Evolutionary conservation across 441 rosid genomes (phyloP).

Genomic region (Jatropha podagrica): DNA sequence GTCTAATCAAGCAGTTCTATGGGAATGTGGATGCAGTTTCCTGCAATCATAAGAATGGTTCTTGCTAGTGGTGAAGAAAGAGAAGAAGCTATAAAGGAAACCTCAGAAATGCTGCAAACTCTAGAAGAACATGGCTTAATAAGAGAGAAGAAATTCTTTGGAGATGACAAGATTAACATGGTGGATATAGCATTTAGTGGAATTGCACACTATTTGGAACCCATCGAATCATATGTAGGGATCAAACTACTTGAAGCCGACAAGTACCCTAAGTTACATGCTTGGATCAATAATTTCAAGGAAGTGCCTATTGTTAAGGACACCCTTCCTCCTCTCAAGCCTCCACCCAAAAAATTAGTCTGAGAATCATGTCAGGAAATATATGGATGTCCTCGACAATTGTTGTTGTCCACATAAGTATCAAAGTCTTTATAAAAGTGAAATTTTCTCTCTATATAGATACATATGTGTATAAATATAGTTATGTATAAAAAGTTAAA

Average conservation of each 20-base stretch:
- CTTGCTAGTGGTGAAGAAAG: constrained; percentile 20
- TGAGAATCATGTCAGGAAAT: too few relatives aligned
- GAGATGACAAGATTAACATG: constrained; percentile 24
- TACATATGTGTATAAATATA: too few relatives aligned
- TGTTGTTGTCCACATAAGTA: too few relatives aligned
- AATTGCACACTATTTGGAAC: constrained; percentile 21
- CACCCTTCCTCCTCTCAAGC: constrained; percentile 27
- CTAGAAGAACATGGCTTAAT: constrained; percentile 27
- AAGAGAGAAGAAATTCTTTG: constrained; percentile 24
- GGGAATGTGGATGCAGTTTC: background rate
- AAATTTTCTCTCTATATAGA: too few relatives aligned
- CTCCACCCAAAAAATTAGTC: too few relatives aligned
- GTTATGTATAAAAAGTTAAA: too few relatives aligned
- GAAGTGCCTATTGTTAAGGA: constrained; percentile 23
- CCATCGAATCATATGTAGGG: constrained; percentile 12
- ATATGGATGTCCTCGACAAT: too few relatives aligned
- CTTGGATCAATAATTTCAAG: constrained; percentile 29
- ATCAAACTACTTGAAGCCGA: constrained; percentile 13
- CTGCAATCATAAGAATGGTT: background rate
- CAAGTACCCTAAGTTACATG: constrained; percentile 26
- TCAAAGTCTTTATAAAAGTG: too few relatives aligned
- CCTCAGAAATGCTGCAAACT: constrained; percentile 19
- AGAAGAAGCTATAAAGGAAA: constrained; percentile 18
- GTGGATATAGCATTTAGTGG: constrained; percentile 30
- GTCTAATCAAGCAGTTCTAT: too few relatives aligned